Evolutionary conservation across 257 asterid species (phyloP).

Genomic region (Dorcoceras hygrometricum): DNA sequence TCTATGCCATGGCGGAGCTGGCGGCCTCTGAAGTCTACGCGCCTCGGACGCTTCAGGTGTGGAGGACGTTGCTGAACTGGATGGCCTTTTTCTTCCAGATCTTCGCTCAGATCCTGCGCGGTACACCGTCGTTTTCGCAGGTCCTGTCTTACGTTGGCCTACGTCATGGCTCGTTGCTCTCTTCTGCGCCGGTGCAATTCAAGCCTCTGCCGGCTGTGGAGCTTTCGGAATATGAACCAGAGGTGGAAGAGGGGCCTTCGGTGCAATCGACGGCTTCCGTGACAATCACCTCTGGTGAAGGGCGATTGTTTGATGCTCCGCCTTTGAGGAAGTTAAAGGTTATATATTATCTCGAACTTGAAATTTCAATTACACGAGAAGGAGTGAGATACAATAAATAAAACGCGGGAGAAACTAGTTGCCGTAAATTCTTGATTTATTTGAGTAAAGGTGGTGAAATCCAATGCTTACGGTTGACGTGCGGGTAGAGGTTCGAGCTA

Average conservation of each 20-base stretch:
- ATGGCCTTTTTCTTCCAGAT: conserved; percentile 79
- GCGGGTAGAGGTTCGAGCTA: neutral
- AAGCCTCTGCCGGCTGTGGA: conserved; percentile 19
- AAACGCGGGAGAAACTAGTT: neutral
- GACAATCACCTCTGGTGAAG: neutral
- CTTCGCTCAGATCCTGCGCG: conserved; percentile 88
- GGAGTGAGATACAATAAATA: neutral
- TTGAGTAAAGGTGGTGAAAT: neutral
- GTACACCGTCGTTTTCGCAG: conserved; percentile 76
- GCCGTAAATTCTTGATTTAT: neutral
- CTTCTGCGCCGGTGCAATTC: conserved; percentile 35
- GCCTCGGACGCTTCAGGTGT: conserved; percentile 73
- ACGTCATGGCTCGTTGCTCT: conserved; percentile 45
- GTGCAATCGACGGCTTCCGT: neutral
- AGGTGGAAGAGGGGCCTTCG: neutral
- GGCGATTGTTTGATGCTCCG: neutral
- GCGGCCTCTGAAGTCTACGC: conserved; percentile 77
- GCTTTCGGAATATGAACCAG: neutral
- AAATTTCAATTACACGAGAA: neutral
- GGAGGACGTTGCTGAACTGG: conserved; percentile 89
- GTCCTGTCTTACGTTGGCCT: conserved; percentile 61
- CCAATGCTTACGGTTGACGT: neutral
- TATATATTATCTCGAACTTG: neutral
- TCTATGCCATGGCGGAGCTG: conserved; percentile 67
- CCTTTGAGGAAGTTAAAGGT: neutral